Base-by-base conservation (phyloP, 441 rosid genomes). In the Omphalea diandra region DNA sequence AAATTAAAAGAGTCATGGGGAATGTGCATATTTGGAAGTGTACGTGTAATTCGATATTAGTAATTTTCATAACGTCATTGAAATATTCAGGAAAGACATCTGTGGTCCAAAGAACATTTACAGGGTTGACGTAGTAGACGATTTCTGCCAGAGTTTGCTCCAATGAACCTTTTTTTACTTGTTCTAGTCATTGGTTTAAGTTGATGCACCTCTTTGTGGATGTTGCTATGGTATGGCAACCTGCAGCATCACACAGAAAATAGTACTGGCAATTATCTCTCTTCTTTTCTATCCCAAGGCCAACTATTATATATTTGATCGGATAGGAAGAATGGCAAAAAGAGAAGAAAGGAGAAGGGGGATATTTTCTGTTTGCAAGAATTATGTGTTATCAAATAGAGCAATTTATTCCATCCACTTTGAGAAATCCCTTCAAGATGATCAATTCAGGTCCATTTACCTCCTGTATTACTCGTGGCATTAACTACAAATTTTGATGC, bases 171-270 rank as follows among this genome's bases (percentile, higher is more conserved):
- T 29, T 27, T n/a, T 68, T 57, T 20, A 36, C 18, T 33, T 11
- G 33, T 32, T 15, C 7, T 17, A 31, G 18, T 35, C 24, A 46
- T 22, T 26, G 14, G n/a, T 32, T 44, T 43, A 41, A 27, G 43
- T n/a, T 38, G 20, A 24, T 32, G 7, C 1, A 22, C 24, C 10
- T 49, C 18, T 49, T 22, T 49, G 26, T 49, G 53, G 6, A 49
- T 49, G 53, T n/a, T 49, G 49, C 2, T 49, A 2, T 40, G 7
- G 33, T 18, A n/a, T n/a, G 15, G 43, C 20, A 20, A 65, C 31
- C 59, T 50, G 46, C 44, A 67, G 38, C 50, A 4, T 67, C 32
- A 24, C 60, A 24, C 35, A 36, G n/a, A 65, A 24, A 24, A 67
- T 10, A 67, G 2, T 53, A 26, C 38, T 38, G 2, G 70, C 46